Percentiles rank a stretch among this genome's conserved stretches.
Conservation (phyloP, 1,284 basidiomycete genomes). For the Vanrija sp. region DNA sequence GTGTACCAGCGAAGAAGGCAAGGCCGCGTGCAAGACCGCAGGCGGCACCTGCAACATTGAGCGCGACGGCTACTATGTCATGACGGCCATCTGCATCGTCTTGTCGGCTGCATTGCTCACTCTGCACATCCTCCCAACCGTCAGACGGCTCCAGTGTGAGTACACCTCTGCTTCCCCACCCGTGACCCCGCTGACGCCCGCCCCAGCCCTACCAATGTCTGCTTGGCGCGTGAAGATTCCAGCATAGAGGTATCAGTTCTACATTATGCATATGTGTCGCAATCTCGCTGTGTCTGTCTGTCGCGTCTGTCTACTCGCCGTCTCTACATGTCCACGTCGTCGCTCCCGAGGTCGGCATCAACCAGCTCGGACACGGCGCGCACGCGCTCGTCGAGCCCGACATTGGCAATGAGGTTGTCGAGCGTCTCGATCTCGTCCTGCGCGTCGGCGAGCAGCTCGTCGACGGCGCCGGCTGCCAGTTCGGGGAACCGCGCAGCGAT, state of each 20-base stretch:
- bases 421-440: slow-evolving; percentile 37
- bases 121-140: slow-evolving; percentile 76
- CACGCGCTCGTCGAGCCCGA: slow-evolving; percentile 32
- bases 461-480: slow-evolving; percentile 29
- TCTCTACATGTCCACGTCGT: slow-evolving; percentile 14
- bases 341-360: slow-evolving; percentile 2
- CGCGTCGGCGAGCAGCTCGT: slow-evolving; percentile 39
- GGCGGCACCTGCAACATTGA: slow-evolving; percentile 77
- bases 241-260: slow-evolving; percentile 2
- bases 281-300: neutral
- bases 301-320: neutral
- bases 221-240: slow-evolving; percentile 49
- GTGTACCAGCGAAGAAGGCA: slow-evolving; percentile 86
- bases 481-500: slow-evolving; percentile 43
- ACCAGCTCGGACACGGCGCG: slow-evolving; percentile 33
- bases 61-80: slow-evolving; percentile 88
- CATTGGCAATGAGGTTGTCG: slow-evolving; percentile 24
- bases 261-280: neutral
- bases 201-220: slow-evolving; percentile 40
- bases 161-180: slow-evolving; percentile 5
- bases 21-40: slow-evolving; percentile 67
- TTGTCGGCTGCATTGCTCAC: slow-evolving; percentile 70
- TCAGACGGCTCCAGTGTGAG: slow-evolving; percentile 78
- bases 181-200: slow-evolving; percentile 9
- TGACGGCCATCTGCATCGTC: slow-evolving; percentile 71